Evolutionary conservation across 345 rosid genomes (phyloP).

Genomic region (Aquilaria sinensis): DNA sequence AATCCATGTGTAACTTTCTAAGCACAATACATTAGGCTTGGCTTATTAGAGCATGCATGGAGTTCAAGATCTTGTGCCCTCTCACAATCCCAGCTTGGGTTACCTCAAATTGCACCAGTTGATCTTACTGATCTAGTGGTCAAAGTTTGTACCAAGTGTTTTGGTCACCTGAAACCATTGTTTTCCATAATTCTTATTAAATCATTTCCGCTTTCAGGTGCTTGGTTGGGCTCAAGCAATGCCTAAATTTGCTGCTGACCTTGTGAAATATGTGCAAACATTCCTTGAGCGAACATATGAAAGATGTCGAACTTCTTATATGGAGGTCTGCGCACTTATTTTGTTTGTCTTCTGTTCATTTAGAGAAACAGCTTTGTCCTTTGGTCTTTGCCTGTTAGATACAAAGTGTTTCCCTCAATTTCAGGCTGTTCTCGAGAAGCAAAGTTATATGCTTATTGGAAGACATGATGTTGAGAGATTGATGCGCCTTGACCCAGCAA

Average conservation of each 20-base stretch:
- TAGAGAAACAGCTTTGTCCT: too few relatives aligned
- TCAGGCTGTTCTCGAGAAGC: constrained; percentile 99
- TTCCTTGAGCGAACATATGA: constrained; percentile 97
- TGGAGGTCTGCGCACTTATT: constrained; percentile 54
- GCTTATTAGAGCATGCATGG: too few relatives aligned
- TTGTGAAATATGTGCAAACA: constrained; percentile 89
- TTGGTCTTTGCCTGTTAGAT: not conserved
- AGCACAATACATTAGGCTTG: too few relatives aligned
- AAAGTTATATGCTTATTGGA: constrained; percentile 95
- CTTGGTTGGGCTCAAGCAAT: constrained; percentile 99
- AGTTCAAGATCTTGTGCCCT: too few relatives aligned
- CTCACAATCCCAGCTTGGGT: too few relatives aligned
- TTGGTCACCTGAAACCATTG: not conserved
- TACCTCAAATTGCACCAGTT: too few relatives aligned
- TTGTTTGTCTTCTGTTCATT: too few relatives aligned
- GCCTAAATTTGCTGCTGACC: constrained; percentile 96
- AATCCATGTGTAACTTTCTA: too few relatives aligned
- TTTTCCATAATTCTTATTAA: not conserved
- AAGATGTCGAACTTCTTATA: constrained; percentile 95
- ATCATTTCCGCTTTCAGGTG: constrained; percentile 42
- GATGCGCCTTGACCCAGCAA: constrained; percentile 82
- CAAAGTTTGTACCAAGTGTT: not conserved
- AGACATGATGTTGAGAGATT: constrained; percentile 95
- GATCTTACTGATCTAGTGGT: too few relatives aligned
- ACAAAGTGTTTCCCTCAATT: constrained; percentile 10